Evolutionary conservation across 805 yeast species (phyloP).

Genomic region (Metschnikowia continentalis): DNA sequence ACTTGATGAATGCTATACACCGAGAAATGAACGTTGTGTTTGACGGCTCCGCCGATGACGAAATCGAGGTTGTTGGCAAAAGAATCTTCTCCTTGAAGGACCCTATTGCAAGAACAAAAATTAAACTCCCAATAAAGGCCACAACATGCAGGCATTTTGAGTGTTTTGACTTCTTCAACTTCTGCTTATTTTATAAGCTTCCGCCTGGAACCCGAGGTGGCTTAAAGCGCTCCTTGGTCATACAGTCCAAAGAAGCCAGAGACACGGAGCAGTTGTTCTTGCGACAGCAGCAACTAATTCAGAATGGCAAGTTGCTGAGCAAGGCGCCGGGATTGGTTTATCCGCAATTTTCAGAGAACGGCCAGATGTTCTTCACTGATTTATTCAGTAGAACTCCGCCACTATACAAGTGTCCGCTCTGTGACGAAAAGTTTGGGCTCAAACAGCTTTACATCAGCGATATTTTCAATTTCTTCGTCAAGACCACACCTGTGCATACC

Average conservation of each 20-base stretch:
- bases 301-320: slow-evolving; percentile 8
- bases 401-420: slow-evolving; percentile 37
- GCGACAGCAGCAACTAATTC: slow-evolving; percentile 13
- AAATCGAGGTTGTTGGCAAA: slow-evolving; percentile 32
- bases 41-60: slow-evolving; percentile 22
- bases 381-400: slow-evolving; percentile 21
- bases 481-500: slow-evolving; percentile 32
- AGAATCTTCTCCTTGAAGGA: slow-evolving; percentile 36
- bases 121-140: slow-evolving; percentile 38
- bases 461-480: slow-evolving; percentile 39
- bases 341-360: slow-evolving; percentile 18
- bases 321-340: slow-evolving; percentile 10
- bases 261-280: slow-evolving; percentile 12
- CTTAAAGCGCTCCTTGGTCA: slow-evolving; percentile 25
- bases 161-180: slow-evolving; percentile 41
- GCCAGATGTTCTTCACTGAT: slow-evolving; percentile 18
- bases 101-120: slow-evolving; percentile 37
- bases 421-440: slow-evolving; percentile 33
- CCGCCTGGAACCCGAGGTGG: slow-evolving; percentile 23
- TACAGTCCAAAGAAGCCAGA: slow-evolving; percentile 22
- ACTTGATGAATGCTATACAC: slow-evolving; percentile 25
- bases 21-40: slow-evolving; percentile 23
- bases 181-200: slow-evolving; percentile 36
- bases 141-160: slow-evolving; percentile 37
- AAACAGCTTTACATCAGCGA: slow-evolving; percentile 35